Conservation (phyloP, 2,329 filamentous ascomycete species). For the Pseudogymnoascus sp. region DNA sequence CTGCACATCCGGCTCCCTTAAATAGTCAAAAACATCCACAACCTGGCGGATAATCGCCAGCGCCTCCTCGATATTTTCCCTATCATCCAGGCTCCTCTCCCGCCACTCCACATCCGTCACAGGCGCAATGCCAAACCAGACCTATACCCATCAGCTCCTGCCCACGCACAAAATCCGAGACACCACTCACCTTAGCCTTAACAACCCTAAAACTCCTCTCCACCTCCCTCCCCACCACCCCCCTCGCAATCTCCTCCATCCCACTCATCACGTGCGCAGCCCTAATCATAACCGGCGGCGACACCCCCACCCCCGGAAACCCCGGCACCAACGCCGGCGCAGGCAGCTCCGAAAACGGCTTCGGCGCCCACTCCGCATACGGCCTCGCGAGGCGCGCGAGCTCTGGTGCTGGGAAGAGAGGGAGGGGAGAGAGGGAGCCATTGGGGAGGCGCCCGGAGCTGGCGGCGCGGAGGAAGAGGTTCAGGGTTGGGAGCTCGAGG, state of each 20-base stretch:
- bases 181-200: conserved; percentile 15
- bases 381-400: conserved; percentile 11
- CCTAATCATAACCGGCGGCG: conserved; percentile 15
- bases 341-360: conserved; percentile 17
- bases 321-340: not conserved
- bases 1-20: conserved; percentile 16
- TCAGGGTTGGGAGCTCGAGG: conserved; percentile 14
- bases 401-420: conserved; percentile 14
- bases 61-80: conserved; percentile 21
- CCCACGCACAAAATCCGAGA: too few species aligned
- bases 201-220: conserved; percentile 17
- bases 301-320: conserved; percentile 10
- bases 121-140: conserved; percentile 19
- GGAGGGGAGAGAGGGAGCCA: conserved; percentile 11
- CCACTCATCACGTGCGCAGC: conserved; percentile 14
- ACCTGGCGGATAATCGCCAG: conserved; percentile 17
- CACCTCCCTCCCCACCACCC: conserved; percentile 4
- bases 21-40: conserved; percentile 18
- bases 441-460: conserved; percentile 16
- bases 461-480: conserved; percentile 14
- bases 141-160: conserved; percentile 11
- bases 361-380: conserved; percentile 19
- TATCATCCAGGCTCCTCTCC: conserved; percentile 17
- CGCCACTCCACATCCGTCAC: conserved; percentile 18
- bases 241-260: conserved; percentile 12